A percentile compares a stretch with the other conserved stretches of the same genome.
Evolutionary conservation across 2,329 filamentous ascomycete genomes (phyloP).

Genomic region (Chaetomium globosum): DNA sequence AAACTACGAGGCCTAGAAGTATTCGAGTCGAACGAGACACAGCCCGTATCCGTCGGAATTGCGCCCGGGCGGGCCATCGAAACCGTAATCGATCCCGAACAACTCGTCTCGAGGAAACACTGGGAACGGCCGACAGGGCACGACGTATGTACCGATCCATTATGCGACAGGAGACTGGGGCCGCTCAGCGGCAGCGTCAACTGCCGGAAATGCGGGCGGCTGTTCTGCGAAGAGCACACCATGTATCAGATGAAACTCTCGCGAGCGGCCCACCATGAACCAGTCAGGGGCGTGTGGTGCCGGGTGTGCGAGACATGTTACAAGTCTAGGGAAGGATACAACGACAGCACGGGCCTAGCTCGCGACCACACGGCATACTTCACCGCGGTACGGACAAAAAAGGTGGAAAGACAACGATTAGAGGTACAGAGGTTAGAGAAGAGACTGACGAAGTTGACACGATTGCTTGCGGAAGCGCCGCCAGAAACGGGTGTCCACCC

Average conservation of each 20-base stretch:
- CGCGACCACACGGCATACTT: slow-evolving; percentile 76
- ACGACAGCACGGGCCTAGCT: slow-evolving; percentile 75
- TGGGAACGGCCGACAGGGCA: slow-evolving; percentile 79
- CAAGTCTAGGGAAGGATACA: slow-evolving; percentile 94
- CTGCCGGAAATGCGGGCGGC: slow-evolving; percentile 85
- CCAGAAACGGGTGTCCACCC: slow-evolving; percentile 59
- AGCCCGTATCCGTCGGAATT: slow-evolving; percentile 43
- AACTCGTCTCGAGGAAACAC: slow-evolving; percentile 82
- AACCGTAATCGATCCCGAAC: slow-evolving; percentile 72
- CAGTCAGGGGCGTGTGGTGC: slow-evolving; percentile 87
- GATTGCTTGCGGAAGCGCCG: slow-evolving; percentile 75
- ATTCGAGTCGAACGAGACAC: slow-evolving; percentile 85
- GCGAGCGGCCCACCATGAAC: slow-evolving; percentile 84
- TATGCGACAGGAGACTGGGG: slow-evolving; percentile 78
- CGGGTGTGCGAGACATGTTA: slow-evolving; percentile 98
- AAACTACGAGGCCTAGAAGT: slow-evolving; percentile 90
- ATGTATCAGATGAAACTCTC: slow-evolving; percentile 99
- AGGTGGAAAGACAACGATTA: slow-evolving; percentile 80
- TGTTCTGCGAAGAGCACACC: slow-evolving; percentile 97
- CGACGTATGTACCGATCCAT: slow-evolving; percentile 84
- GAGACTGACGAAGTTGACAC: slow-evolving; percentile 84
- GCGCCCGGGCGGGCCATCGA: slow-evolving; percentile 49
- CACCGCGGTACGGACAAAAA: slow-evolving; percentile 68
- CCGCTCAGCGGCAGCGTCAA: slow-evolving; percentile 83
- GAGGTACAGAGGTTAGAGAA: slow-evolving; percentile 92